Evolutionary conservation across 176 grass and related monocot genomes (phyloP).

Genomic region (Leersia perrieri): DNA sequence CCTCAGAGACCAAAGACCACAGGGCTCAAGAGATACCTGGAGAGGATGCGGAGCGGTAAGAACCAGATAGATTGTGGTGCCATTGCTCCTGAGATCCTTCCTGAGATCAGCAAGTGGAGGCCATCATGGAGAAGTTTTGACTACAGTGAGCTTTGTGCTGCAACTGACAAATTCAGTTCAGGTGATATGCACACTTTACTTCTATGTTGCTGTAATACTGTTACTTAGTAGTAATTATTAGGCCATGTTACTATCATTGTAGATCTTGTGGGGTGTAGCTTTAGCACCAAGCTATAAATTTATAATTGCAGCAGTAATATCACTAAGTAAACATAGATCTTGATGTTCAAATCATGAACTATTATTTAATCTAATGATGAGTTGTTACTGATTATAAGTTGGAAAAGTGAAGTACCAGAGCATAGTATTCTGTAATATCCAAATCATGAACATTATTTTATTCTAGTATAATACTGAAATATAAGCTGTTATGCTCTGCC

Average conservation of each 20-base stretch:
- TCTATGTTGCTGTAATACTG: constrained; percentile 11
- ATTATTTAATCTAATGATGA: constrained; percentile 33
- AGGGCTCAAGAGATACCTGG: constrained; percentile 55
- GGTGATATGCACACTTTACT: constrained; percentile 47
- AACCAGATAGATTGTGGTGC: constrained; percentile 46
- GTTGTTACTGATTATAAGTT: constrained; percentile 19
- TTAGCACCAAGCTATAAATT: constrained; percentile 33
- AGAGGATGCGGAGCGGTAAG: constrained; percentile 54
- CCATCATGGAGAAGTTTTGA: constrained; percentile 97
- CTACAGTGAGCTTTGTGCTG: constrained; percentile 67
- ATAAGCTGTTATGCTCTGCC: background rate
- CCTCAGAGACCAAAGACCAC: constrained; percentile 51
- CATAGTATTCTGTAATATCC: background rate
- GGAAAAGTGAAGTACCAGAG: constrained; percentile 5
- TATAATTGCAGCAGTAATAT: constrained; percentile 17
- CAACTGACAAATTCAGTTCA: constrained; percentile 81
- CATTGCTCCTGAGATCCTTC: constrained; percentile 57
- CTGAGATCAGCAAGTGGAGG: constrained; percentile 65
- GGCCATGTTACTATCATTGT: constrained; percentile 32
- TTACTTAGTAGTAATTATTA: constrained; percentile 34
- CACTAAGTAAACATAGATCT: background rate
- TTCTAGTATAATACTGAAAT: background rate
- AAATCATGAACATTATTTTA: background rate
- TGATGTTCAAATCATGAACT: constrained; percentile 44
- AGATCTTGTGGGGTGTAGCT: constrained; percentile 25